Conservation (phyloP, 768 basidiomycete species). For the Nidularia sp. region DNA sequence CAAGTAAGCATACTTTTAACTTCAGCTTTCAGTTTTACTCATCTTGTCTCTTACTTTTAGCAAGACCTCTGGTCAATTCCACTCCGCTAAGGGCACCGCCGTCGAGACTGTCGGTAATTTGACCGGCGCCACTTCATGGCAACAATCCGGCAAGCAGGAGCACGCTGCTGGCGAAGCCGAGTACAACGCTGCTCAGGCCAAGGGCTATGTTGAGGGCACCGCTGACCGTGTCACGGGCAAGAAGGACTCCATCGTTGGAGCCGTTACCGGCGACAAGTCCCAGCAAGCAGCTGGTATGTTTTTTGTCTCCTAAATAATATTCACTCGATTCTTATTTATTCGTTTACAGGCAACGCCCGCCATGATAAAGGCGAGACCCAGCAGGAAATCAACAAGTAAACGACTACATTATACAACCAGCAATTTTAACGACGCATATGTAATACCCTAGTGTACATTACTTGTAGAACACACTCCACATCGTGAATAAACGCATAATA, state of each 20-base stretch:
- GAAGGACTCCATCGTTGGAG: constrained; percentile 40
- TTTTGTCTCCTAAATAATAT: too few relatives aligned
- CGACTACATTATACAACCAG: too few relatives aligned
- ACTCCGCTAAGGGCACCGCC: constrained; percentile 31
- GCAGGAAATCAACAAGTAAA: too few relatives aligned
- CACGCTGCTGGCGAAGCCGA: constrained; percentile 43
- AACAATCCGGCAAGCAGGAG: constrained; percentile 40
- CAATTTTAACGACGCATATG: too few relatives aligned
- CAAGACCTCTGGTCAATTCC: constrained; percentile 33
- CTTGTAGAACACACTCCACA: too few relatives aligned
- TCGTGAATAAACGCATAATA: too few relatives aligned
- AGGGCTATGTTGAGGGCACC: constrained; percentile 43
- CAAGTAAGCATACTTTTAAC: constrained; percentile 5
- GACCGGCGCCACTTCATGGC: constrained; percentile 40
- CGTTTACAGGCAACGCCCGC: too few relatives aligned
- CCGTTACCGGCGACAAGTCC: constrained; percentile 40
- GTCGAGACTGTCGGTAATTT: constrained; percentile 34
- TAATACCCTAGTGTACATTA: too few relatives aligned
- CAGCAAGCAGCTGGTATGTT: constrained; percentile 38
- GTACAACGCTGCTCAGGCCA: constrained; percentile 38
- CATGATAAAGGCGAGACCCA: too few relatives aligned
- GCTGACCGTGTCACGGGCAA: constrained; percentile 37
- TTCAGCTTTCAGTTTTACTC: background rate
- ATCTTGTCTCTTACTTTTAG: constrained; percentile 9
- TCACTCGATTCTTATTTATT: too few relatives aligned